Evolutionary conservation across 371 early-diverging fungal species (phyloP).

Genomic region (Coemansia sp.): DNA sequence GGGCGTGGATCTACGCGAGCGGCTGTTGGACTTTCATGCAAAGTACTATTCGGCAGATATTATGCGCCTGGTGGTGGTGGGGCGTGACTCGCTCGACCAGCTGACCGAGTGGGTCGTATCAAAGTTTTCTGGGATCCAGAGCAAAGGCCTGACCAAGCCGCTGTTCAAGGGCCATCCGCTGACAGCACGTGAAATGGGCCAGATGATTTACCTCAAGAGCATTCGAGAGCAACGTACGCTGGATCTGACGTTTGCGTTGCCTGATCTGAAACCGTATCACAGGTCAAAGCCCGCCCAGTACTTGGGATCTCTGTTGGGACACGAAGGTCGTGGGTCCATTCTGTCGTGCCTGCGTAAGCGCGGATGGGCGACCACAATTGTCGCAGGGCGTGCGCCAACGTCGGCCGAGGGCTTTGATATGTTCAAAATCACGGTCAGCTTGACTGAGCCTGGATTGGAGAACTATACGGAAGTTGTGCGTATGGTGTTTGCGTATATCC

Average conservation of each 20-base stretch:
- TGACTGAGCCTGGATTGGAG: constrained; percentile 81
- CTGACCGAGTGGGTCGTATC: constrained; percentile 79
- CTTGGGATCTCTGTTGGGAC: constrained; percentile 77
- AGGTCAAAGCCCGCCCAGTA: constrained; percentile 63
- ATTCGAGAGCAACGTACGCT: constrained; percentile 78
- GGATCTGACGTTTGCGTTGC: constrained; percentile 84
- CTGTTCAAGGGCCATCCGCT: constrained; percentile 72
- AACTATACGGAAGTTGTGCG: constrained; percentile 74
- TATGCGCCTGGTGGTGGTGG: constrained; percentile 91
- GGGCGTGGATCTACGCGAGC: constrained; percentile 80
- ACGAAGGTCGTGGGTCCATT: constrained; percentile 83
- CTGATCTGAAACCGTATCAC: constrained; percentile 56
- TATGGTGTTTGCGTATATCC: constrained; percentile 84
- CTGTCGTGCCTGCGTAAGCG: constrained; percentile 79
- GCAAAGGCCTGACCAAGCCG: constrained; percentile 71
- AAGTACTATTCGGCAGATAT: constrained; percentile 90
- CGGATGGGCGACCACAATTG: constrained; percentile 84
- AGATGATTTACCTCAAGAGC: constrained; percentile 73
- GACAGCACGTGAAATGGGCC: constrained; percentile 70
- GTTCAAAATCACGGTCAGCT: constrained; percentile 74
- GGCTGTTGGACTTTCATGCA: constrained; percentile 83
- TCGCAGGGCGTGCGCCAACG: constrained; percentile 56
- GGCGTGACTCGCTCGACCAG: constrained; percentile 83
- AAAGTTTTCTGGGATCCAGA: constrained; percentile 70
- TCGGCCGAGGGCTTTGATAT: constrained; percentile 51